A percentile compares a stretch with the other conserved stretches of the same genome.
phyloP scores from a whole-genome alignment of 345 rosid species.

The Erysimum cheiranthoides region DNA sequence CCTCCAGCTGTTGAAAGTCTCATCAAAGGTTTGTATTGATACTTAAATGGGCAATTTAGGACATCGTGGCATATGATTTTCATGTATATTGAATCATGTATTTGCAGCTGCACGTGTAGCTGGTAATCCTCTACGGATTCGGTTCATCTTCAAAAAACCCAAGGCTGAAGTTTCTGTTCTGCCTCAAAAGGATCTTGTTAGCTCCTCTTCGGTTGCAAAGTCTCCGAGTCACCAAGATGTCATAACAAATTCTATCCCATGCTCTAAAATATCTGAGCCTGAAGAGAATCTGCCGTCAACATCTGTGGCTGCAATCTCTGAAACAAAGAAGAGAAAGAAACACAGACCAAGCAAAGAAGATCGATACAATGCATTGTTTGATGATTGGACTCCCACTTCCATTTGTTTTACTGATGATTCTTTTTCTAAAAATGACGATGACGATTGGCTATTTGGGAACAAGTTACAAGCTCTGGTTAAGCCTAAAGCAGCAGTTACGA shows the following conservation, averaged over 20 bases:
- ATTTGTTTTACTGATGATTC: neutral
- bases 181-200: conserved; percentile 7
- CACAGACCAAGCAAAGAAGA: conserved; percentile 32
- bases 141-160: conserved; percentile 47
- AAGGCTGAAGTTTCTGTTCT: conserved; percentile 11
- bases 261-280: neutral
- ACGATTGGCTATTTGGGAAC: conserved; percentile 61
- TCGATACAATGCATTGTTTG: conserved; percentile 47
- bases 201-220: conserved; percentile 34
- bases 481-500: conserved; percentile 6
- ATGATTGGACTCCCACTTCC: conserved; percentile 55
- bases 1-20: conserved; percentile 35
- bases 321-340: neutral
- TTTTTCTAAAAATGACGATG: conserved; percentile 33
- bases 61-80: neutral
- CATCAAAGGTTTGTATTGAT: conserved; percentile 46
- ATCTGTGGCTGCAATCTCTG: neutral
- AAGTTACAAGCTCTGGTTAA: conserved; percentile 5
- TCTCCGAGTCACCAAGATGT: neutral
- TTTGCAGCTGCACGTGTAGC: conserved; percentile 21
- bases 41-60: neutral
- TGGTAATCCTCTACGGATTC: conserved; percentile 61
- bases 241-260: neutral
- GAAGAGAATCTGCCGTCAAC: conserved; percentile 5
- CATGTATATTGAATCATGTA: neutral